Evolutionary conservation across 192 early-diverging fungal genomes (phyloP), one percentile per base, ranked within the genome.

Genomic region (Linnemannia hyalina): DNA sequence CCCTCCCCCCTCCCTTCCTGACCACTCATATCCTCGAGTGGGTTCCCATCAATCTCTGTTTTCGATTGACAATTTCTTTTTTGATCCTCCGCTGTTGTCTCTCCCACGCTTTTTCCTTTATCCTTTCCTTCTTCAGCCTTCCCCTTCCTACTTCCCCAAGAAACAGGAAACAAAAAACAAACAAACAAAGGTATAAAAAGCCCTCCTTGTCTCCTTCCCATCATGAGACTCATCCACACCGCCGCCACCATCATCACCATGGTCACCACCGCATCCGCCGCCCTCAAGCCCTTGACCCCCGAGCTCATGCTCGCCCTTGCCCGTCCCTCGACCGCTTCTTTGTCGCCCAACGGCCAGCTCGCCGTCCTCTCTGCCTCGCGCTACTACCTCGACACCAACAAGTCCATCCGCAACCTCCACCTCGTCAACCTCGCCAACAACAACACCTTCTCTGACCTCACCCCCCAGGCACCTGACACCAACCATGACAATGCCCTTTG

Each of bases 291-390:
- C 15, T 79, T 95, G 52, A 91, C 90, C 68, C 92, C 94, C 6
- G 82, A 92, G 81, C 91, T 90, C 73, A 91, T 96, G 36, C 93
- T 95, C 52, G 88, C 92, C 60, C 91, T 94, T 69, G 90, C 90
- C 44, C 93, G 93, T 49, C 88, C 92, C 10, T 91, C 91, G 26
- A 38, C 78, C 18, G 88, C 90, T 5, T 83, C 89, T 3, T 78
- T 93, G 44, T 92, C 93, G 16, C 92, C 92, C 52, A 88, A 88
- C 60, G 92, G 91, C 44, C 46, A 77, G 0, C 79, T 80, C 22
- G 89, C 92, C 3, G 91, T 94, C 35, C 95, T 92, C 82, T 82
- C 93, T 47, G 88, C 92, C 54, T 93, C 94, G 15, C 89, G 77
- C 42, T 96, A 95, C 88, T 89, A 87, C n/a, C 79, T 89, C 44